Conservation (phyloP, 768 basidiomycete genomes). For the Termitomyces sp. region DNA sequence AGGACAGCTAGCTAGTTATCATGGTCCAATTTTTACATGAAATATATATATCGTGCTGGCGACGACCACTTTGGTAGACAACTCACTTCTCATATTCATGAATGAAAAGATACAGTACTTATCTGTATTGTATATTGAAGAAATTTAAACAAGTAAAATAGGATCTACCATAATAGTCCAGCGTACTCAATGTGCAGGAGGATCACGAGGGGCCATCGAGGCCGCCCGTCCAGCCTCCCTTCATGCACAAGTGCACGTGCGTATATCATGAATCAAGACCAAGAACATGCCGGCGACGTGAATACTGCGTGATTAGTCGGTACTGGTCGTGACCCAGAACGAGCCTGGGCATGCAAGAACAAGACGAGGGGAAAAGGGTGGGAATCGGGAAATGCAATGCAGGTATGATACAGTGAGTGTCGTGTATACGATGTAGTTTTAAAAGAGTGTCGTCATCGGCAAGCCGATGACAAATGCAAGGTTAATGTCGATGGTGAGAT, state of each 20-base stretch:
- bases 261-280: constrained; percentile 1
- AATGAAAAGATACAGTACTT: constrained; percentile 16
- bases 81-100: constrained; percentile 9
- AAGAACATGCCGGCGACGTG: constrained; percentile 12
- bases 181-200: constrained; percentile 10
- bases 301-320: constrained; percentile 15
- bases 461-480: constrained; percentile 2
- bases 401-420: constrained; percentile 14
- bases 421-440: constrained; percentile 8
- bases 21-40: too few species aligned
- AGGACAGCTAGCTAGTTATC: too few species aligned
- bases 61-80: too few species aligned
- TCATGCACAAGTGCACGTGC: neutral
- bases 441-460: constrained; percentile 12
- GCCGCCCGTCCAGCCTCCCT: constrained; percentile 5
- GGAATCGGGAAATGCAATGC: neutral
- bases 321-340: constrained; percentile 7
- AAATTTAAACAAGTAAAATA: neutral
- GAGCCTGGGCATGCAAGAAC: neutral
- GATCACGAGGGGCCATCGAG: constrained; percentile 11
- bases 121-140: neutral
- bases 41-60: too few species aligned
- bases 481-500: neutral
- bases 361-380: neutral
- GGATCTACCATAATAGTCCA: constrained; percentile 10